phyloP scores from a whole-genome alignment of 768 basidiomycete genomes.

The Kondoa subrosea region DNA sequence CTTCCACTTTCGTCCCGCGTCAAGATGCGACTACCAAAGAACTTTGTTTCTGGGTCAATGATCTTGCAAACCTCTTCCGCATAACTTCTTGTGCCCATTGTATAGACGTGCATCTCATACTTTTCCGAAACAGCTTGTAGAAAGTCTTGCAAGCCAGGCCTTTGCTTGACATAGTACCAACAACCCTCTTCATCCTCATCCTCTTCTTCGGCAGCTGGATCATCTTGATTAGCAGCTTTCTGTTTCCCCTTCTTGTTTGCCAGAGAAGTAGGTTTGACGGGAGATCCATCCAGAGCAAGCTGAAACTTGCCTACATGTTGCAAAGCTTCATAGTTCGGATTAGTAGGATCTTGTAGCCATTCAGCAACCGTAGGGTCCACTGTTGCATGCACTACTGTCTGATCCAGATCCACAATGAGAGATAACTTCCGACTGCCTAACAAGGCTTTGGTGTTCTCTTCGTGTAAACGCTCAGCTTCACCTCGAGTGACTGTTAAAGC shows the following conservation, averaged over 20 bases:
- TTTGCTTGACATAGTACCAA: constrained; percentile 94
- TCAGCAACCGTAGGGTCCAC: constrained; percentile 97
- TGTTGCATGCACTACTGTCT: constrained; percentile 95
- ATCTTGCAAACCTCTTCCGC: constrained; percentile 86
- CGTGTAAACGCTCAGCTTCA: constrained; percentile 78
- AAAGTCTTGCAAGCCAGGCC: constrained; percentile 46
- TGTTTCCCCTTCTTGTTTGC: constrained; percentile 7
- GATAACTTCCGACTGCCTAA: constrained; percentile 61
- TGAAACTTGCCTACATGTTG: constrained; percentile 80
- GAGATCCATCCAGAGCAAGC: constrained; percentile 57
- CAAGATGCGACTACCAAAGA: constrained; percentile 73
- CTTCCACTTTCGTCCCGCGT: constrained; percentile 94
- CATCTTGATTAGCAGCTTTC: background rate
- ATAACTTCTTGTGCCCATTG: constrained; percentile 95
- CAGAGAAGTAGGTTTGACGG: constrained; percentile 27
- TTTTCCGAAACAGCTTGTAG: constrained; percentile 51
- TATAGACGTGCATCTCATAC: constrained; percentile 99
- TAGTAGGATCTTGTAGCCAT: constrained; percentile 71
- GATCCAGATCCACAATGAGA: constrained; percentile 94
- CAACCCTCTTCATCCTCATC: constrained; percentile 45
- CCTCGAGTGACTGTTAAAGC: constrained; percentile 56
- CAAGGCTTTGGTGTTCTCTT: constrained; percentile 61
- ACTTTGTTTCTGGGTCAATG: constrained; percentile 70
- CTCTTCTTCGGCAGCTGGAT: background rate
- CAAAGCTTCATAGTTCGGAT: constrained; percentile 84